Base-by-base conservation (phyloP, 768 basidiomycete species). In the Sporobolomyces pararoseus region DNA sequence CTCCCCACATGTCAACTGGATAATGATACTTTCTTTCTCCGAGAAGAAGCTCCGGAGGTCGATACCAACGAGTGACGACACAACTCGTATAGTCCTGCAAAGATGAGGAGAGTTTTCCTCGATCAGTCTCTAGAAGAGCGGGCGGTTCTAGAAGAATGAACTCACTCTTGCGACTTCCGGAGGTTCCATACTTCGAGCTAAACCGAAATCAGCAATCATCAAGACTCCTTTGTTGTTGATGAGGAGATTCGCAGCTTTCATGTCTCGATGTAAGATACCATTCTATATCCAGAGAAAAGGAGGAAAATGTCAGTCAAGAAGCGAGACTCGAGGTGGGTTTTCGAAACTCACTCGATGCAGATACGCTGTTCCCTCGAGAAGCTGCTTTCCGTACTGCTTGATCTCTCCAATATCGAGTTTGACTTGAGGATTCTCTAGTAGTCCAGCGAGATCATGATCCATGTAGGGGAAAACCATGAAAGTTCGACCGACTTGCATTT, bases 391-490 rank as follows among this genome's bases (percentile, higher is more conserved):
- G 79, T 97, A 95, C 34, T 95, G 82, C 81, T 98, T 99, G 80
- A 97, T 93, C 70, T 92, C 87, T 75, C 88, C 88, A 12, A 88
- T 86, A 58, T 85, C 85, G 5, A 95, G 82, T 75, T 88, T 88
- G 67, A 93, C 93, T 7, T 71, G 55, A 37, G 54, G 55, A 77
- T 98, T 97, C 79, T 94, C 91, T 68, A 99, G 81, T 46, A 98
- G 79, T 4, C 96, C 96, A 3, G 95, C 92, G 16, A 99, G 85
- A 80, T 99, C 96, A 76, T 99, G 95, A 76, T 98, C 96, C 96
- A 98, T 98, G 81, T 97, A 99, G 0, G 96, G 96, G 77, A 98
- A 99, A 49, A 97, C 95, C 92, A 98, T 96, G 80, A 90, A 96
- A 19, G 97, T 90, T 6, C 90, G 90, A 63, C 91, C 81, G 31